phyloP scores from a whole-genome alignment of 2,329 filamentous ascomycete species.

The Epichloe hybrida region DNA sequence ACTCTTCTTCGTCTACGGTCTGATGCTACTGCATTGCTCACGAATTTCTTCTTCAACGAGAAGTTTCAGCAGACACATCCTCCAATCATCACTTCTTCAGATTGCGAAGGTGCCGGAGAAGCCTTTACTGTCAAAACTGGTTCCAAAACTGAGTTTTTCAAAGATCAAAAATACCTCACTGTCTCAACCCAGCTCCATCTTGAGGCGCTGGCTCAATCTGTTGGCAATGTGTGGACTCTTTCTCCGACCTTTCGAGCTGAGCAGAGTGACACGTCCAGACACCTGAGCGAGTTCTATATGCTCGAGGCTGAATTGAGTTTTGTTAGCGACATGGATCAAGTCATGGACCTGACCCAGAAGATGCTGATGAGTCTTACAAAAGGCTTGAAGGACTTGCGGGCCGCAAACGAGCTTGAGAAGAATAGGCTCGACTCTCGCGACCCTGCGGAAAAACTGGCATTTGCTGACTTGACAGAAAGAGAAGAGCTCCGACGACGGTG shows the following conservation, averaged over 20 bases:
- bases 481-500: constrained; percentile 52
- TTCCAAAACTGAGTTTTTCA: constrained; percentile 52
- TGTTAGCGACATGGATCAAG: constrained; percentile 49
- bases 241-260: constrained; percentile 92
- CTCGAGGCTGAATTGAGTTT: constrained; percentile 85
- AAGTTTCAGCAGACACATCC: constrained; percentile 77
- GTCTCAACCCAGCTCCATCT: constrained; percentile 92
- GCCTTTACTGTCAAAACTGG: constrained; percentile 60
- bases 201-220: constrained; percentile 76
- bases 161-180: constrained; percentile 79
- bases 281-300: constrained; percentile 98
- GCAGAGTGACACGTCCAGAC: constrained; percentile 80
- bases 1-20: constrained; percentile 73
- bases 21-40: constrained; percentile 58
- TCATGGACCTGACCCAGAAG: constrained; percentile 71
- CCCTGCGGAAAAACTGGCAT: constrained; percentile 28
- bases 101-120: constrained; percentile 93
- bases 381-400: constrained; percentile 26
- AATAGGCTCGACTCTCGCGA: constrained; percentile 22
- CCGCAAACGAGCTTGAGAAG: constrained; percentile 29
- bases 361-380: constrained; percentile 48
- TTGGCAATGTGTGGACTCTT: constrained; percentile 85
- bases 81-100: constrained; percentile 88
- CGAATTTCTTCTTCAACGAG: constrained; percentile 58
- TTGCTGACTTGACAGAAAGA: constrained; percentile 28